Percentiles rank a stretch among this genome's conserved stretches.
Conservation (phyloP, 2,329 filamentous ascomycete species). For the Epichloe festucae region DNA sequence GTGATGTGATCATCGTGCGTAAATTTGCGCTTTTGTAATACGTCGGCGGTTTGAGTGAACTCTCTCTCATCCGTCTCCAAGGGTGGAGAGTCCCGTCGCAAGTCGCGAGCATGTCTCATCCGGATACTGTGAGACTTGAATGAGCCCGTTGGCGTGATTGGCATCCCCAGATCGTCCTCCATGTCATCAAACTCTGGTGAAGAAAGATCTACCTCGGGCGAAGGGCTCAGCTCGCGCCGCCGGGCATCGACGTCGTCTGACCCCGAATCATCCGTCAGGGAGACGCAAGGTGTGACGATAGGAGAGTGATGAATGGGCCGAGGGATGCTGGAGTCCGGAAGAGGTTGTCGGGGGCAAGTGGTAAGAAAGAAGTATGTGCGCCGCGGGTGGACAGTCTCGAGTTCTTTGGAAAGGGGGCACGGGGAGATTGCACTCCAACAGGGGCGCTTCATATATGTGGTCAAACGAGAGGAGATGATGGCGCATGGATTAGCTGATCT, state of each 20-base stretch:
- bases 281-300: constrained; percentile 75
- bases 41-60: constrained; percentile 89
- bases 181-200: constrained; percentile 72
- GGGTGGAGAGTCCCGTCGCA: constrained; percentile 68
- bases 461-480: constrained; percentile 84
- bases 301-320: constrained; percentile 19
- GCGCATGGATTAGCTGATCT: constrained; percentile 94
- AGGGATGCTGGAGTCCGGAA: constrained; percentile 40
- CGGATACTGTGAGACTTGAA: constrained; percentile 36
- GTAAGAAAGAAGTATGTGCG: constrained; percentile 95
- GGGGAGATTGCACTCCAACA: constrained; percentile 65
- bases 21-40: constrained; percentile 56
- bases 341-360: constrained; percentile 69
- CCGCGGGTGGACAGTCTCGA: constrained; percentile 82
- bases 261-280: constrained; percentile 33
- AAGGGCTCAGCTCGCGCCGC: constrained; percentile 66
- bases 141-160: constrained; percentile 49
- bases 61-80: constrained; percentile 91
- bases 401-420: constrained; percentile 84
- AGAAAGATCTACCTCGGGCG: constrained; percentile 85
- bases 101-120: constrained; percentile 24
- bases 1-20: constrained; percentile 24
- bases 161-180: constrained; percentile 45
- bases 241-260: constrained; percentile 63
- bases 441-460: constrained; percentile 77